These are phyloP conservation scores for Talinum fruticosum DNA, from an alignment of 148 eudicot genomes.

Conservation along the genomic window DNA sequence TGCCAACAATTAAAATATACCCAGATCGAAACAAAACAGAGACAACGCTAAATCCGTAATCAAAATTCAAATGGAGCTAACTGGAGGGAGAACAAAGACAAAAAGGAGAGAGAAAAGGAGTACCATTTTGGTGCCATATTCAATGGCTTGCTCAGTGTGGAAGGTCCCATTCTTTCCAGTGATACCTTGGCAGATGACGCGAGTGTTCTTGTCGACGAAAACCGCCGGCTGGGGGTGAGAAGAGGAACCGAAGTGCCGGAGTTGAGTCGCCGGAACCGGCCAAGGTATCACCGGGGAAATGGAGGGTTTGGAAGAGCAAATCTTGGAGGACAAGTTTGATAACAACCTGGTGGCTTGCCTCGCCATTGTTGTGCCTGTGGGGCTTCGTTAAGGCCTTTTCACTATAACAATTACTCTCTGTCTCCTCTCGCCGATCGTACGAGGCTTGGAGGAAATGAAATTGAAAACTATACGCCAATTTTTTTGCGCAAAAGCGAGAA, in stretches of 20 bases:
- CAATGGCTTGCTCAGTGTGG: conserved; percentile 95
- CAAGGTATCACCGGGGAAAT: conserved; percentile 9
- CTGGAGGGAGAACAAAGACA: neutral
- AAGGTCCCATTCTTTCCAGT: conserved; percentile 95
- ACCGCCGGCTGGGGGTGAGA: conserved; percentile 76
- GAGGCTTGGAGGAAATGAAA: neutral
- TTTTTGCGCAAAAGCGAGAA: no score
- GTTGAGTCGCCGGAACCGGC: conserved; percentile 28
- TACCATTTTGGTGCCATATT: conserved; percentile 97
- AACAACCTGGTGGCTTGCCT: conserved; percentile 37
- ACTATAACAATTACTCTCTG: neutral
- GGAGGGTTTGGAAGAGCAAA: conserved; percentile 22
- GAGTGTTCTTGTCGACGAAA: conserved; percentile 89
- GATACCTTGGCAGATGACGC: conserved; percentile 91
- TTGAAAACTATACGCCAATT: no score
- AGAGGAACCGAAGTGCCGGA: conserved; percentile 56
- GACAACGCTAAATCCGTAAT: neutral
- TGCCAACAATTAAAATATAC: neutral
- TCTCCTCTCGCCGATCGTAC: neutral
- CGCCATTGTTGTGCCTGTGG: conserved; percentile 35
- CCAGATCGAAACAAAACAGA: conserved; percentile 1
- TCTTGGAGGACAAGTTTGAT: conserved; percentile 31
- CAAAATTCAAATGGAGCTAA: conserved; percentile 1
- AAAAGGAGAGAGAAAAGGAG: neutral
- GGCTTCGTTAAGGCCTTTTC: conserved; percentile 20